phyloP scores from a whole-genome alignment of 1,284 basidiomycete species.

The Pisolithus thermaeus region DNA sequence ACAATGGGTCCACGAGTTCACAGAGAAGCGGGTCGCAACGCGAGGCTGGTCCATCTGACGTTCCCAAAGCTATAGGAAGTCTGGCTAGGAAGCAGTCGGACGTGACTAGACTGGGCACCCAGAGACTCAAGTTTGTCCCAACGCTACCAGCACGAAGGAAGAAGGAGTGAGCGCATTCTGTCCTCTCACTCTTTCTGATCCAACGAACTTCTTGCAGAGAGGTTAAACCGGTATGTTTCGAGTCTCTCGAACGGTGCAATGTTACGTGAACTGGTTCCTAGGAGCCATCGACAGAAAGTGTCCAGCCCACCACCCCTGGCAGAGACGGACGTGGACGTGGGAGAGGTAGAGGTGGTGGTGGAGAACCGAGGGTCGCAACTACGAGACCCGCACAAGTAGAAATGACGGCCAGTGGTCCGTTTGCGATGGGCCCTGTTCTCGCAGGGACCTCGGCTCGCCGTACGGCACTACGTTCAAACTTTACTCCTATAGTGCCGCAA shows the following conservation, averaged over 20 bases:
- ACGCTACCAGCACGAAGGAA: slow-evolving; percentile 64
- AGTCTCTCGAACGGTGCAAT: not conserved
- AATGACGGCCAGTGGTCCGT: slow-evolving; percentile 81
- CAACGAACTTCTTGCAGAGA: slow-evolving; percentile 26
- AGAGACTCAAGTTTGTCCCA: slow-evolving; percentile 76
- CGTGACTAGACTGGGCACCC: slow-evolving; percentile 63
- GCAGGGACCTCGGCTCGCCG: slow-evolving; percentile 50
- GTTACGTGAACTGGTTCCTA: slow-evolving; percentile 20
- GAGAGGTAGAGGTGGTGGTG: slow-evolving; percentile 44
- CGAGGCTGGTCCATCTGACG: slow-evolving; percentile 10
- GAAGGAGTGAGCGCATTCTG: slow-evolving; percentile 57
- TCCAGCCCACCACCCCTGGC: slow-evolving; percentile 26
- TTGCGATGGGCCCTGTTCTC: slow-evolving; percentile 75
- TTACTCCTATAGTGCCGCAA: slow-evolving; percentile 39
- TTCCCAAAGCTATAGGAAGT: slow-evolving; percentile 61
- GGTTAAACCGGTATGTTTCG: slow-evolving; percentile 35
- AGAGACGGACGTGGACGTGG: slow-evolving; percentile 46
- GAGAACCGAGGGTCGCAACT: slow-evolving; percentile 38
- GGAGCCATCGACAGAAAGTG: slow-evolving; percentile 41
- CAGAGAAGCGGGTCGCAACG: slow-evolving; percentile 3
- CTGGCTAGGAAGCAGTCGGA: slow-evolving; percentile 66
- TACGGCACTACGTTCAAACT: slow-evolving; percentile 48
- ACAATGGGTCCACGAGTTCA: slow-evolving; percentile 7
- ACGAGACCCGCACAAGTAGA: slow-evolving; percentile 48
- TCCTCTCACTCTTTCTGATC: slow-evolving; percentile 13